Evolutionary conservation across 768 basidiomycete species (phyloP).

Genomic region (Termitomyces sp.): DNA sequence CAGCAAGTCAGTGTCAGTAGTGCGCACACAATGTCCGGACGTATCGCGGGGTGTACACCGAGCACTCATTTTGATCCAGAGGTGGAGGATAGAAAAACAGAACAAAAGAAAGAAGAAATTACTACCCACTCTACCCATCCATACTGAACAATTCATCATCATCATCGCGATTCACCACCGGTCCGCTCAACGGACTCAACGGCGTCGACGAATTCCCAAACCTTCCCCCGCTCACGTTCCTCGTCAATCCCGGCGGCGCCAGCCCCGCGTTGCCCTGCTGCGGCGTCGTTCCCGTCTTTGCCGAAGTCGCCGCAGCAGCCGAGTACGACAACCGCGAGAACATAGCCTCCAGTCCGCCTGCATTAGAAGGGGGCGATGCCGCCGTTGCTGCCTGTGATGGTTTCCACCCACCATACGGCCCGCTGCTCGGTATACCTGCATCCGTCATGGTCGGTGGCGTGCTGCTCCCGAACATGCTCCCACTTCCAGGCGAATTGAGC

Average conservation of each 20-base stretch:
- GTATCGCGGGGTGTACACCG: background rate
- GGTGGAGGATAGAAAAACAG: background rate
- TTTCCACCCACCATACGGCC: constrained; percentile 23
- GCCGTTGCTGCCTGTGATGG: constrained; percentile 5
- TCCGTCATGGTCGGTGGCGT: constrained; percentile 9
- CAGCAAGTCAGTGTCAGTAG: background rate
- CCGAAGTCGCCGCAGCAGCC: constrained; percentile 24
- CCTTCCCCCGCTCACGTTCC: constrained; percentile 31
- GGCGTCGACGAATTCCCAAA: constrained; percentile 27
- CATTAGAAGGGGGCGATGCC: constrained; percentile 12
- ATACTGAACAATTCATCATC: constrained; percentile 67
- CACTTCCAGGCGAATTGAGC: constrained; percentile 26
- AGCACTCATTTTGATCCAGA: constrained; percentile 1
- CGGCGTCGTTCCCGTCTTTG: constrained; percentile 15
- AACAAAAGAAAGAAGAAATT: background rate
- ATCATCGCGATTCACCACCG: constrained; percentile 50
- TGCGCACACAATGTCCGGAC: background rate
- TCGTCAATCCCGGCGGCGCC: constrained; percentile 30
- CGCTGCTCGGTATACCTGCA: constrained; percentile 15
- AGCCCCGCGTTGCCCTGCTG: constrained; percentile 14
- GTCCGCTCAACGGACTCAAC: constrained; percentile 57
- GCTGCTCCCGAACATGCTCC: constrained; percentile 14
- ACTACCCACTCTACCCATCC: constrained; percentile 50
- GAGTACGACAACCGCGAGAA: constrained; percentile 54
- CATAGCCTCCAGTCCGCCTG: constrained; percentile 39